Conservation (phyloP, 164 flowering plant genomes). For the Nymphaea colorata region DNA sequence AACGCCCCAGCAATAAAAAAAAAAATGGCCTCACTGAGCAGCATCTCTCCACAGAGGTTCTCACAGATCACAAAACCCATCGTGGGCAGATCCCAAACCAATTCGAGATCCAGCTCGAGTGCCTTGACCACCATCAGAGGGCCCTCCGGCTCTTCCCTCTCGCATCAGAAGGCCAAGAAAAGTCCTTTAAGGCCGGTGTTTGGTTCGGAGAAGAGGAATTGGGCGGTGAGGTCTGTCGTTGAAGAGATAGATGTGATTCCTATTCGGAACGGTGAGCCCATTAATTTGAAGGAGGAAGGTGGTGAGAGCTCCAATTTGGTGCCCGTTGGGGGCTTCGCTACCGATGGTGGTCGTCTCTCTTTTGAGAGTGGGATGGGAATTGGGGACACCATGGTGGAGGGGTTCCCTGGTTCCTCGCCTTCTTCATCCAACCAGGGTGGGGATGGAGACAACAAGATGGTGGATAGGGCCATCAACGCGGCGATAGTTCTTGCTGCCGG, state of each 20-base stretch:
- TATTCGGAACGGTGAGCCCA: conserved; percentile 42
- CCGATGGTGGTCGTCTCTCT: conserved; percentile 39
- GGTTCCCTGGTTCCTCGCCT: conserved; percentile 25
- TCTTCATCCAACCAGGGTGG: conserved; percentile 12
- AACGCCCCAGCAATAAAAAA: background rate
- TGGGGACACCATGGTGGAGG: conserved; percentile 20
- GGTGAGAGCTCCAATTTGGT: conserved; percentile 13
- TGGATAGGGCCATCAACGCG: conserved; percentile 74
- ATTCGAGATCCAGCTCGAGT: background rate
- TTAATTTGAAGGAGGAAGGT: conserved; percentile 42
- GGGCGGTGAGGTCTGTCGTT: conserved; percentile 17
- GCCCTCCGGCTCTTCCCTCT: background rate
- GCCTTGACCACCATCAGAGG: too few relatives aligned
- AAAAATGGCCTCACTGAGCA: background rate
- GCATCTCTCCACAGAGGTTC: background rate
- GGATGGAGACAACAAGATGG: conserved; percentile 28
- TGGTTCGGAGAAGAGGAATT: conserved; percentile 12
- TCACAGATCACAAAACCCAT: background rate
- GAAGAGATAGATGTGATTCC: conserved; percentile 63
- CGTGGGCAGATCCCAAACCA: background rate
- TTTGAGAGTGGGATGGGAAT: conserved; percentile 26
- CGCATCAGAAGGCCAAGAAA: background rate
- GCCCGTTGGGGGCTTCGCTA: conserved; percentile 38
- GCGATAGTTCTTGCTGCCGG: conserved; percentile 82
- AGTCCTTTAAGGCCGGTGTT: conserved; percentile 3